Conservation (phyloP, 2,329 filamentous ascomycete species). For the Pseudopyrenochaeta lycopersici region DNA sequence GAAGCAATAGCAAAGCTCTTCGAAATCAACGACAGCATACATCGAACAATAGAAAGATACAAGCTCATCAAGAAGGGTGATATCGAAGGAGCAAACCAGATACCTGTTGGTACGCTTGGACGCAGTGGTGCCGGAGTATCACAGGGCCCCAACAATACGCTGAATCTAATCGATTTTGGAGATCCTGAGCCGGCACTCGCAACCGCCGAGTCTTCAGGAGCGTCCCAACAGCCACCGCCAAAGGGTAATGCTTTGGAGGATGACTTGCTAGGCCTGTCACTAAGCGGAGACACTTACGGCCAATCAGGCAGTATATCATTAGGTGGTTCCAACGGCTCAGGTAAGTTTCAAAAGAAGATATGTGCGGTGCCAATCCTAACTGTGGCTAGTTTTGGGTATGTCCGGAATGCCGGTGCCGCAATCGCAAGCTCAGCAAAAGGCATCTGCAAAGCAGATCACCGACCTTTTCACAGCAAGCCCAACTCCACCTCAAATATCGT, state of each 20-base stretch:
- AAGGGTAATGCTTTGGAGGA: conserved; percentile 79
- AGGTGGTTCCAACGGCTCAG: conserved; percentile 63
- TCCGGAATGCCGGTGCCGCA: conserved; percentile 44
- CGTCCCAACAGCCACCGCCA: conserved; percentile 55
- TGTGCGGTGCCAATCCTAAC: conserved; percentile 12
- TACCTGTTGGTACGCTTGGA: conserved; percentile 81
- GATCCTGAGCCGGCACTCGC: conserved; percentile 63
- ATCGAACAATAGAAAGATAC: conserved; percentile 93
- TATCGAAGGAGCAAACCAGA: conserved; percentile 80
- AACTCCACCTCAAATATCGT: conserved; percentile 50
- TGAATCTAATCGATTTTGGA: conserved; percentile 94
- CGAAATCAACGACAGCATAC: conserved; percentile 99
- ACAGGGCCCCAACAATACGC: conserved; percentile 75
- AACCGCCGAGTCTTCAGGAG: conserved; percentile 41
- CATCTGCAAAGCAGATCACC: conserved; percentile 61
- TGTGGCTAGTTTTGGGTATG: conserved; percentile 37
- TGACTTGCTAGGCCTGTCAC: conserved; percentile 87
- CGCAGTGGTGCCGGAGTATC: conserved; percentile 70
- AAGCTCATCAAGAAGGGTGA: conserved; percentile 97
- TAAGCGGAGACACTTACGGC: conserved; percentile 73
- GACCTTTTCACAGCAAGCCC: conserved; percentile 64
- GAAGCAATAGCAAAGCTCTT: conserved; percentile 95
- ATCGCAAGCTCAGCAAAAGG: conserved; percentile 49
- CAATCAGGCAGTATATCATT: conserved; percentile 84
- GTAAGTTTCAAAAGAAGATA: conserved; percentile 19